Percentiles rank a stretch among this genome's conserved stretches.
Conservation (phyloP, 306 rosid genomes). For the Alnus rubra region DNA sequence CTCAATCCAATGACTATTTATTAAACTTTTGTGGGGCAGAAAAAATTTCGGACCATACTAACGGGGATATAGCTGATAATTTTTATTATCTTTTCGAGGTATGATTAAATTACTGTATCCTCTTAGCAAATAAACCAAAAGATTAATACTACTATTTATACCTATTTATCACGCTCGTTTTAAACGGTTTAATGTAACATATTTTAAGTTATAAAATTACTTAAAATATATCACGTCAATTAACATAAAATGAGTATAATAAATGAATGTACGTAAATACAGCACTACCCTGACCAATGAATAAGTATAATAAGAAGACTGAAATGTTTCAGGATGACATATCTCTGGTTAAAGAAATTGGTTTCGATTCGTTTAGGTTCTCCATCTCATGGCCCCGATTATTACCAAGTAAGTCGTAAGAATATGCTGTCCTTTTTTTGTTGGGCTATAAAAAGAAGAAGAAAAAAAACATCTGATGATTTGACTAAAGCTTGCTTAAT, state of each 20-base stretch:
- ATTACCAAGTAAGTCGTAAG: constrained; percentile 39
- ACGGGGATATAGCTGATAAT: constrained; percentile 30
- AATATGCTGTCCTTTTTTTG: too few relatives aligned
- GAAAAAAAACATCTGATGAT: background rate
- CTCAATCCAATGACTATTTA: background rate
- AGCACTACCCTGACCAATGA: too few relatives aligned
- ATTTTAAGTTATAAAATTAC: too few relatives aligned
- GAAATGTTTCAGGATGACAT: constrained; percentile 37
- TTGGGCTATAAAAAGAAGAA: too few relatives aligned
- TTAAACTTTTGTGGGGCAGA: constrained; percentile 29
- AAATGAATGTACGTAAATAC: too few relatives aligned
- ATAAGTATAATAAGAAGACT: background rate
- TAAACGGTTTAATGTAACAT: too few relatives aligned
- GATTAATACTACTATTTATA: too few relatives aligned
- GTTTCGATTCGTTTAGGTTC: constrained; percentile 50
- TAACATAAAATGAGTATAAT: too few relatives aligned
- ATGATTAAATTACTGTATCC: too few relatives aligned
- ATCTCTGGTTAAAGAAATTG: constrained; percentile 41
- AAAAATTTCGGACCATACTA: constrained; percentile 46
- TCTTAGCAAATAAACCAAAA: too few relatives aligned
- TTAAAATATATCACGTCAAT: too few relatives aligned
- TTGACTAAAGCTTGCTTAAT: background rate
- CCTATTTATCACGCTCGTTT: too few relatives aligned
- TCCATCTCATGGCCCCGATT: constrained; percentile 61
- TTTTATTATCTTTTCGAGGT: constrained; percentile 49